Evolutionary conservation across 1,139 yeast species (phyloP), one percentile per base, ranked within the genome.

Genomic region (Tardiomyces blankii): DNA sequence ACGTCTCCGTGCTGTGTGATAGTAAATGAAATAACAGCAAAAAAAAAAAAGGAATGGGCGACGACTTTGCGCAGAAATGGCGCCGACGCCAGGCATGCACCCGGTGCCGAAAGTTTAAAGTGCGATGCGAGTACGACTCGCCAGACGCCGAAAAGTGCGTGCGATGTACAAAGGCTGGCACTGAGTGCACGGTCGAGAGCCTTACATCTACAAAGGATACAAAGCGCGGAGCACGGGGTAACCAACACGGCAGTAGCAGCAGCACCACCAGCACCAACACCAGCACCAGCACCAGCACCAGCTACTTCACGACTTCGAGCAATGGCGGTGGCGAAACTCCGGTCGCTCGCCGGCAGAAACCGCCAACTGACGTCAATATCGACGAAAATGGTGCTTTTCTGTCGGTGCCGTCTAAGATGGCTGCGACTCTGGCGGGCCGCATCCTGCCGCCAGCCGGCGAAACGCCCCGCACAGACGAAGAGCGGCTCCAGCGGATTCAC

Each of bases 41-140:
- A 2, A 23, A 4, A 4, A 30, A 14, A 3, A 30, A 4, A 30
- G 5, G 3, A 3, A 30, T 30, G 35, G 9, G 35, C 16, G 35
- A 30, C 16, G 35, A 30, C 16, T 30, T 30, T 16, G 45, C 30
- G n/a, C 25, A 44, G 30, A 30, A 28, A 18, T 55, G 59, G 59
- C 50, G 59, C n/a, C 49, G 49, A 32, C 46, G 57, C 21, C 50
- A 46, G 38, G 59, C 59, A 1, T 55, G 59, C 42, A 49, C 48
- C 42, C 50, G 57, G 12, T 55, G 59, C 48, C 48, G 58, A 8
- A 49, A 51, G 19, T 53, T 54, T 23, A 55, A 55, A 33, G 55
- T 52, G 23, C 51, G 59, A n/a, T 55, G 59, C 44, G 57, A 55
- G 42, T 55, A 51, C 46, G 51, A 51, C 18, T 49, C 50, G 40